Evolutionary conservation across 345 rosid species (phyloP), one percentile per base, ranked within the genome.

Genomic region (Rhizophora mangle): DNA sequence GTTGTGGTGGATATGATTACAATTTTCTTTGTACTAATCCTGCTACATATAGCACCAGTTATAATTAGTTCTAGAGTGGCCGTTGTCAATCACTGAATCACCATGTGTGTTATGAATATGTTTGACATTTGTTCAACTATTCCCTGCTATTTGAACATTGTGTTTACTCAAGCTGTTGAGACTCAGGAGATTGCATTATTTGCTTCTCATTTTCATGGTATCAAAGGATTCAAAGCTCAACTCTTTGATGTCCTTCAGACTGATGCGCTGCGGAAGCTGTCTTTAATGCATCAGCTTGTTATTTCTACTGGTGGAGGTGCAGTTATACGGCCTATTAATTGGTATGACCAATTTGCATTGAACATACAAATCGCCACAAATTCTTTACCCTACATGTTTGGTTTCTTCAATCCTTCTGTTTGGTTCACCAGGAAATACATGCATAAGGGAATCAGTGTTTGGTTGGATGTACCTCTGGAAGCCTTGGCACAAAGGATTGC

Each of bases 231-330:
- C 47, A 39, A 39, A 39, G 47, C 47, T 39, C 58, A 21, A 64
- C 29, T 65, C 21, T 26, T 67, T 69, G 4, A 60, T 19, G 49
- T 77, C 19, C 63, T 74, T 24, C 71, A 90, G 98, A 88, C 96
- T 22, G 91, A 91, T 75, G 83, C 69, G 53, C 74, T 95, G 76
- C 78, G 57, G 78, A 76, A 77, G 65, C 82, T 95, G 46, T 92
- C 99, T 43, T 63, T 78, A 46, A 83, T 73, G 85, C 82, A 80
- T 65, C 81, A 62, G 54, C 79, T 86, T 64, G 97, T 95, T 79
- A 94, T 95, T 74, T 95, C 99, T 65, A 95, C 99, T 0, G 99
- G 99, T 24, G 98, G 99, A 71, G 99, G 99, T 73, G 97, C 88
- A 15, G 99, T 95, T 34, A 77, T 81, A 18, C 79, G 78, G 65